Percentiles rank a stretch among this genome's conserved stretches.
These are phyloP conservation scores for Candida ovalis DNA, from an alignment of 805 yeast species.

Conservation along the genomic window DNA sequence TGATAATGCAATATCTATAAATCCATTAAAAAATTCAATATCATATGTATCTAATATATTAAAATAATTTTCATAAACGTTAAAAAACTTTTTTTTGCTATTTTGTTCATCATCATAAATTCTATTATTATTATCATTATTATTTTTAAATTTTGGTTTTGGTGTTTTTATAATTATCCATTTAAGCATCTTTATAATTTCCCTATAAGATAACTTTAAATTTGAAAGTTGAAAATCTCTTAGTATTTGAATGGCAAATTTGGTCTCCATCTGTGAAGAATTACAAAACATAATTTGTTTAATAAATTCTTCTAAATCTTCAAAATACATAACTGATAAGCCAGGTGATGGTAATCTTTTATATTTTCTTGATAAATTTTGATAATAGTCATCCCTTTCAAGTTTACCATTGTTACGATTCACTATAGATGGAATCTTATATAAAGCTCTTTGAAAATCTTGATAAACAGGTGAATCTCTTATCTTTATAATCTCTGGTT, in stretches of 20 bases:
- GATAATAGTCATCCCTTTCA: background rate
- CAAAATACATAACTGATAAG: background rate
- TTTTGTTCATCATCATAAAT: too few species aligned
- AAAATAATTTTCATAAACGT: background rate
- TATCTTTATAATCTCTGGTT: background rate
- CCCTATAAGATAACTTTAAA: background rate
- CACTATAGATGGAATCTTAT: background rate
- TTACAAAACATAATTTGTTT: background rate
- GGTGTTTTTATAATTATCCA: background rate
- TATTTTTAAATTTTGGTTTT: too few species aligned
- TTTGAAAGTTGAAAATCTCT: background rate
- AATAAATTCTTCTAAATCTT: background rate
- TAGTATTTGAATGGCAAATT: background rate
- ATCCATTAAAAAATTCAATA: background rate
- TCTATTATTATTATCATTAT: too few species aligned
- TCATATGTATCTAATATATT: background rate
- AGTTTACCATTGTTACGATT: too few species aligned
- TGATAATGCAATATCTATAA: background rate
- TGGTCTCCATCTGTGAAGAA: background rate
- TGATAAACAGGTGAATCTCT: background rate
- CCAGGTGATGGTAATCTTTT: background rate
- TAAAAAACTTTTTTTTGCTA: background rate
- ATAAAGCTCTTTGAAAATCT: background rate
- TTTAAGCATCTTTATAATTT: background rate
- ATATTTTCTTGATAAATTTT: background rate